Evolutionary conservation across 805 yeast species (phyloP), one percentile per base, ranked within the genome.

Genomic region (Cyberlindnera nakhonratchasimensis): DNA sequence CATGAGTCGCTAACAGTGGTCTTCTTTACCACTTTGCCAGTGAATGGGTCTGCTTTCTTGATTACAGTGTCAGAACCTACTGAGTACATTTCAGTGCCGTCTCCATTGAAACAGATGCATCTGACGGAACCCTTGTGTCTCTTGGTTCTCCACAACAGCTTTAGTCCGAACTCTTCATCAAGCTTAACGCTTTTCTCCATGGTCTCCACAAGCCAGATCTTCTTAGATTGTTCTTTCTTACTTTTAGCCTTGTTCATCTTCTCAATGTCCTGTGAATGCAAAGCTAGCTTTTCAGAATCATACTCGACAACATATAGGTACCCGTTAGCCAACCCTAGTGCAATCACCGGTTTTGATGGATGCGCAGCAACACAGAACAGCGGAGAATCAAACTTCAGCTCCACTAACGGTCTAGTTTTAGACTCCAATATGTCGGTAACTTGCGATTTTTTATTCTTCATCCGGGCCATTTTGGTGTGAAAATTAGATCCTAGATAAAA

Each of bases 41-140:
- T 80, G 40, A 70, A 75, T 0, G 86, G 57, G 22, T 67, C 66
- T 1, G 95, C 93, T 53, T 78, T 79, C 61, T 91, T 91, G 48
- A 91, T 66, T 5, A 86, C 76, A 35, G 77, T 76, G 48, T 91
- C 99, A 0, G 85, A 74, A 1, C 98, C 98, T 16, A 80, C 78
- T 0, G 95, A 72, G 54, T 70, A 86, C 0, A 89, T 40, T 42
- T 63, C 62, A 23, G 73, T 72, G n/a, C 73, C 72, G 6, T 64
- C 59, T 2, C 74, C 67, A 28, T 79, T 76, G 60, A 87, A 81
- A 7, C 77, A 66, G 2, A 86, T 66, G 4, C 84, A 77, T 32
- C 99, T 67, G 46, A 95, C 87, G 50, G 95, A 82, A 1, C 88
- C 90, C 61, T 88, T 89, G 59, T 91, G 98, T 58, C 98, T 75